Evolutionary conservation across 2,329 filamentous ascomycete species (phyloP).

Genomic region (Penicillium aurantiogriseum): DNA sequence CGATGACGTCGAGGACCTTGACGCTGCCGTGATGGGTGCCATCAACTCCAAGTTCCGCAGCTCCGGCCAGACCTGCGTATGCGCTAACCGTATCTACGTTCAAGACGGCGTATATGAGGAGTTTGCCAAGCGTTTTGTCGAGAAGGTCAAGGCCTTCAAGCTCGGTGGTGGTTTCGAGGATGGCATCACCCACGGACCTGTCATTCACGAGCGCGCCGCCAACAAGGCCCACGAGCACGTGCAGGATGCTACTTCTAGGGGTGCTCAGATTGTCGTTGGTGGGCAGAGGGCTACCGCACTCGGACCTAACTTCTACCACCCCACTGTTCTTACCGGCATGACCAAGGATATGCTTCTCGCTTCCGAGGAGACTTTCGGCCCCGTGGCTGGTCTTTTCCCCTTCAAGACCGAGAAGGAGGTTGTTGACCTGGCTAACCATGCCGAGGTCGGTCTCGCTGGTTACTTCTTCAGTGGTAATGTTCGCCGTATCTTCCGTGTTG

Average conservation of each 20-base stretch:
- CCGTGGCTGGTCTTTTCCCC: conserved; percentile 83
- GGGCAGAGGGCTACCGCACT: conserved; percentile 72
- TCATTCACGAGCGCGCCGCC: conserved; percentile 76
- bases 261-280: conserved; percentile 71
- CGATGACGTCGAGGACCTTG: conserved; percentile 81
- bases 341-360: conserved; percentile 80
- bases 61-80: conserved; percentile 94
- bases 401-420: conserved; percentile 90
- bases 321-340: conserved; percentile 86
- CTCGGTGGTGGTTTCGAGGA: conserved; percentile 48
- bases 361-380: conserved; percentile 90
- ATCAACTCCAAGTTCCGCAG: conserved; percentile 88
- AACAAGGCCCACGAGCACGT: conserved; percentile 78
- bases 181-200: conserved; percentile 49
- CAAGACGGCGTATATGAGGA: conserved; percentile 53
- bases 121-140: conserved; percentile 56
- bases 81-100: conserved; percentile 60
- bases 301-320: conserved; percentile 83
- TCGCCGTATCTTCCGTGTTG: conserved; percentile 58
- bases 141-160: conserved; percentile 51
- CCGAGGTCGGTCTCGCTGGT: conserved; percentile 84
- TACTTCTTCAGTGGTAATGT: conserved; percentile 80
- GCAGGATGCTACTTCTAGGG: conserved; percentile 72
- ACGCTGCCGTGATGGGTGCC: conserved; percentile 77
- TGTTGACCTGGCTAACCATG: conserved; percentile 73